A percentile compares a stretch with the other conserved stretches of the same genome.
Evolutionary conservation across 1,284 basidiomycete species (phyloP).

Genomic region (Sanghuangporus baumii): DNA sequence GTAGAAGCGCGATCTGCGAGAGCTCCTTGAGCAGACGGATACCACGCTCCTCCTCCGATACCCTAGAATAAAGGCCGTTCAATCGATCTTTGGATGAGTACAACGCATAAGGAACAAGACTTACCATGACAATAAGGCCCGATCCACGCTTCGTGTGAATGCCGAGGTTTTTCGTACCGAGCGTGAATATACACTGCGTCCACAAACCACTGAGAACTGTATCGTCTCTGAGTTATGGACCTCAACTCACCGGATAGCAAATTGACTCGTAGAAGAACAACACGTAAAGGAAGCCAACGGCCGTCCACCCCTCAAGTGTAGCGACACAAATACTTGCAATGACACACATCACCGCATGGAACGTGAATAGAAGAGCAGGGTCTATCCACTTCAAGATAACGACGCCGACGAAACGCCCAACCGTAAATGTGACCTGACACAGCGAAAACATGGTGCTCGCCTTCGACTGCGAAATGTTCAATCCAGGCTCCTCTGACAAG

Average conservation of each 20-base stretch:
- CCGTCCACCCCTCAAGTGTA: constrained; percentile 46
- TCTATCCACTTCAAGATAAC: constrained; percentile 58
- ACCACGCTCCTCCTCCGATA: constrained; percentile 73
- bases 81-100: background rate
- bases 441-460: constrained; percentile 67
- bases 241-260: constrained; percentile 49
- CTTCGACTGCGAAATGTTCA: constrained; percentile 45
- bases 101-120: constrained; percentile 13
- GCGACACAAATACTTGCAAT: constrained; percentile 51
- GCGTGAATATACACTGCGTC: constrained; percentile 59
- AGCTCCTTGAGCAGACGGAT: constrained; percentile 65
- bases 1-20: constrained; percentile 54
- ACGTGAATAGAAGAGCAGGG: constrained; percentile 54
- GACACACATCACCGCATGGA: constrained; percentile 49
- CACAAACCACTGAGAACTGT: background rate
- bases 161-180: constrained; percentile 67
- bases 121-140: constrained; percentile 60
- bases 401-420: constrained; percentile 63
- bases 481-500: constrained; percentile 49
- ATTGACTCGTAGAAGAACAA: constrained; percentile 78
- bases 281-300: constrained; percentile 58
- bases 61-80: constrained; percentile 32
- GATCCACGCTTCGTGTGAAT: constrained; percentile 66
- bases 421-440: constrained; percentile 69
- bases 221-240: constrained; percentile 16